A percentile compares a stretch with the other conserved stretches of the same genome.
Conservation (phyloP, 306 rosid species). For the Mimosa pudica region DNA sequence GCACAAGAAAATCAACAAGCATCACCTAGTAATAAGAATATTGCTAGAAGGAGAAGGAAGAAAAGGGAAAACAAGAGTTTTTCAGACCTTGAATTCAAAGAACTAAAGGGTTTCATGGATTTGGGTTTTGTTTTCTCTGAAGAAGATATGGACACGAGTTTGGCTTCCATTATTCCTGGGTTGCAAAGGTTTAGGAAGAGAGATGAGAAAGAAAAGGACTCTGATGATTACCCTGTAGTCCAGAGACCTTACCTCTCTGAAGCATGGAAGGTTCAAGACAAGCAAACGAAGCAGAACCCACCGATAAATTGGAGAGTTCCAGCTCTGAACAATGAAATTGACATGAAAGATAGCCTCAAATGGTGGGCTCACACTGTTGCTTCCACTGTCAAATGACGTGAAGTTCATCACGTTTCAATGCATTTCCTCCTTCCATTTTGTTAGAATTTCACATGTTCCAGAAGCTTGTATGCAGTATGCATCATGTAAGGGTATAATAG, state of each 20-base stretch:
- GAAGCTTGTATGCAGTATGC: slow-evolving; percentile 22
- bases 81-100: slow-evolving; percentile 82
- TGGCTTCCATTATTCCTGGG: slow-evolving; percentile 88
- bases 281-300: slow-evolving; percentile 51
- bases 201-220: slow-evolving; percentile 31
- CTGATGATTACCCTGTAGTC: slow-evolving; percentile 34
- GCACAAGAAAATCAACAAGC: slow-evolving; percentile 22
- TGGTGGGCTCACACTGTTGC: slow-evolving; percentile 92
- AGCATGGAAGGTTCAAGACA: slow-evolving; percentile 65
- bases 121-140: slow-evolving; percentile 86
- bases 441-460: slow-evolving; percentile 13
- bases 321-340: slow-evolving; percentile 52
- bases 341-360: slow-evolving; percentile 69
- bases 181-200: slow-evolving; percentile 70
- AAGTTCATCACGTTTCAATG: slow-evolving; percentile 11
- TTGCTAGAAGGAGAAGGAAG: slow-evolving; percentile 32
- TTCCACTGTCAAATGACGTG: slow-evolving; percentile 64
- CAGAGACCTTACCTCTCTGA: slow-evolving; percentile 91
- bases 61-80: slow-evolving; percentile 70
- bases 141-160: slow-evolving; percentile 70
- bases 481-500: slow-evolving; percentile 8
- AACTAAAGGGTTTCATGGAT: slow-evolving; percentile 89
- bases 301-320: slow-evolving; percentile 72
- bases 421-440: not conserved
- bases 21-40: slow-evolving; percentile 38